Evolutionary conservation across 1,139 yeast genomes (phyloP).

Genomic region (Hyphopichia buzzinii): DNA sequence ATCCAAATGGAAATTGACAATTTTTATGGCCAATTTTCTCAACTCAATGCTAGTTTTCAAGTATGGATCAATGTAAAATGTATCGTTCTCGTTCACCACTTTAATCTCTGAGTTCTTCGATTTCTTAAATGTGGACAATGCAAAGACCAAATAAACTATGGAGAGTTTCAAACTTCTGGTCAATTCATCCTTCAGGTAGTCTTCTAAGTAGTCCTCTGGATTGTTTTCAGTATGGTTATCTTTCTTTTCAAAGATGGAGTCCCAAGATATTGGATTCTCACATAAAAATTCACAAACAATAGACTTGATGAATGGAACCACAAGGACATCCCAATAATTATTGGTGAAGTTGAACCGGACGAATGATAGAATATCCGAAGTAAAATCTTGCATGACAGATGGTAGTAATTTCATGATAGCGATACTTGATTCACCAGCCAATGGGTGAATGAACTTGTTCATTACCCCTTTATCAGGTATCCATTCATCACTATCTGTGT

Average conservation of each 20-base stretch:
- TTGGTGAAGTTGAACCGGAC: constrained; percentile 17
- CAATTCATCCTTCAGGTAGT: constrained; percentile 7
- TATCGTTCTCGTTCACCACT: constrained; percentile 11
- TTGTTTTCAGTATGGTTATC: constrained; percentile 9
- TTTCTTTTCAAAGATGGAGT: constrained; percentile 7
- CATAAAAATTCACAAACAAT: constrained; percentile 33
- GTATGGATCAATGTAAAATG: constrained; percentile 21
- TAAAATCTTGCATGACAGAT: constrained; percentile 10
- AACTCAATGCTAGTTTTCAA: constrained; percentile 33
- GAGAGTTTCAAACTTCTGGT: constrained; percentile 22
- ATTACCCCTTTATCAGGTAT: constrained; percentile 22
- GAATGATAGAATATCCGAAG: constrained; percentile 21
- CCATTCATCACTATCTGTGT: constrained; percentile 47
- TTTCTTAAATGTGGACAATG: constrained; percentile 28
- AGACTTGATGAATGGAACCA: constrained; percentile 30
- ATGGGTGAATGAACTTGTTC: constrained; percentile 13
- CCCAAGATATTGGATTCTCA: constrained; percentile 19
- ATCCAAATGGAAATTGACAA: constrained; percentile 42
- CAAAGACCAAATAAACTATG: constrained; percentile 24
- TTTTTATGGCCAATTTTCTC: constrained; percentile 35
- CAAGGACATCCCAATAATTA: constrained; percentile 29
- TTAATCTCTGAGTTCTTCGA: constrained; percentile 8
- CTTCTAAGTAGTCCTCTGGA: constrained; percentile 5
- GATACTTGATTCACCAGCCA: neutral
- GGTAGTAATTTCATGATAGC: neutral